A percentile compares a stretch with the other conserved stretches of the same genome.
These are phyloP conservation scores for Penicillium paneum DNA, from an alignment of 2,329 filamentous ascomycete species.

Conservation along the genomic window DNA sequence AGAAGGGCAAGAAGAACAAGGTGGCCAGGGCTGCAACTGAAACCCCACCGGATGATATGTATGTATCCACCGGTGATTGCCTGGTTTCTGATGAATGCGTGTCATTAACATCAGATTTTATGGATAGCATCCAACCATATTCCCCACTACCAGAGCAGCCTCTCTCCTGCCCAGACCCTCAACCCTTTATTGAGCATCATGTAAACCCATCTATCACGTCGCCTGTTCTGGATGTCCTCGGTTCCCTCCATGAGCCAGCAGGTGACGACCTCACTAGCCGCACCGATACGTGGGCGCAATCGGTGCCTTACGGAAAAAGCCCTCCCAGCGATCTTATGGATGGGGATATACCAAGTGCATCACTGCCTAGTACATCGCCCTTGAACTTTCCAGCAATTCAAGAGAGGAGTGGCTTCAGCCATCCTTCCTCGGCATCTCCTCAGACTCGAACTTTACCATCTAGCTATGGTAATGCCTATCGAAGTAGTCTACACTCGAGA, in stretches of 20 bases:
- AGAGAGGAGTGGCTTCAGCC: conserved; percentile 40
- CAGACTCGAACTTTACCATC: conserved; percentile 41
- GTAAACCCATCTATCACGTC: conserved; percentile 30
- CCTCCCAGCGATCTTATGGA: conserved; percentile 41
- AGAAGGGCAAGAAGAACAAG: conserved; percentile 40
- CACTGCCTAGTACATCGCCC: conserved; percentile 39
- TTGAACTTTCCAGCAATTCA: conserved; percentile 39
- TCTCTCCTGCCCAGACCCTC: conserved; percentile 30
- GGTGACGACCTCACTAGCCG: conserved; percentile 36
- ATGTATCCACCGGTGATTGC: conserved; percentile 17
- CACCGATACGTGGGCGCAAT: conserved; percentile 45
- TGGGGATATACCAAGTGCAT: conserved; percentile 36
- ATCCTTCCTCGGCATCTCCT: conserved; percentile 46
- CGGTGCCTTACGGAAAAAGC: conserved; percentile 45
- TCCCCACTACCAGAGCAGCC: conserved; percentile 29
- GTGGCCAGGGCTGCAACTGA: conserved; percentile 32
- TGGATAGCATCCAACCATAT: conserved; percentile 27
- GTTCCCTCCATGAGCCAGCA: conserved; percentile 29
- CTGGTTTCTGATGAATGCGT: background rate
- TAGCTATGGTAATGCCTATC: conserved; percentile 42
- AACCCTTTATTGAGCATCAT: conserved; percentile 20
- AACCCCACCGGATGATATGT: conserved; percentile 37
- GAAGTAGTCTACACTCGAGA: conserved; percentile 36
- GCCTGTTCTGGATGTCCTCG: conserved; percentile 41
- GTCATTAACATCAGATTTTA: conserved; percentile 9